Conservation (phyloP, 306 rosid species). For the Prosopis cineraria region DNA sequence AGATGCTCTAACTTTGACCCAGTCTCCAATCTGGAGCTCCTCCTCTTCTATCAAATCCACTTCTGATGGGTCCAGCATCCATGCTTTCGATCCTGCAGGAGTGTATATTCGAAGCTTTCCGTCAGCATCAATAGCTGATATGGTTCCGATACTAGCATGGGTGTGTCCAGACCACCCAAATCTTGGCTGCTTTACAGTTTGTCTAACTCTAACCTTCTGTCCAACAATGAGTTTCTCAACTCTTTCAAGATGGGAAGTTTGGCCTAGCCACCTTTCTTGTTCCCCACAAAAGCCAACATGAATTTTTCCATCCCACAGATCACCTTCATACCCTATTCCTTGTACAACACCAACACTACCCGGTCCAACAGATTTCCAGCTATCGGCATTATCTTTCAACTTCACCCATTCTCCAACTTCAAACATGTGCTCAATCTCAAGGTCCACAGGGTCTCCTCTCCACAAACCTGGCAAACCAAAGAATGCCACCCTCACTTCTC, state of each 20-base stretch:
- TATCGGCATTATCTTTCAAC: conserved; percentile 57
- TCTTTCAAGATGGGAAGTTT: conserved; percentile 68
- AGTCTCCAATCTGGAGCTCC: conserved; percentile 81
- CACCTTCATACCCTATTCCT: conserved; percentile 82
- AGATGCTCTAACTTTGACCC: conserved; percentile 82
- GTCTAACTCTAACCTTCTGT: conserved; percentile 79
- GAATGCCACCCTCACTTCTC: conserved; percentile 87
- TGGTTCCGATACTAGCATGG: conserved; percentile 72
- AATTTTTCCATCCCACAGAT: conserved; percentile 74
- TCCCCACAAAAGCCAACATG: conserved; percentile 88
- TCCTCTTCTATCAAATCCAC: conserved; percentile 76
- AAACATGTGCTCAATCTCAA: conserved; percentile 75
- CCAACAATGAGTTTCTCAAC: conserved; percentile 74
- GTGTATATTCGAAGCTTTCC: conserved; percentile 92
- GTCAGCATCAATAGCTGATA: conserved; percentile 89
- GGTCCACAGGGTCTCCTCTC: conserved; percentile 95
- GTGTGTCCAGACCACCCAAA: conserved; percentile 97
- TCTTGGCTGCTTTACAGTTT: conserved; percentile 73
- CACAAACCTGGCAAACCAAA: conserved; percentile 80
- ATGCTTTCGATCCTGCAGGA: conserved; percentile 83
- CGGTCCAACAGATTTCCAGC: conserved; percentile 81
- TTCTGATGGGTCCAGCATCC: conserved; percentile 98
- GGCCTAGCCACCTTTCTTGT: conserved; percentile 95
- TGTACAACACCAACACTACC: conserved; percentile 94
- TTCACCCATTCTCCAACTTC: conserved; percentile 98